phyloP scores from a whole-genome alignment of 306 rosid genomes.

The Vigna reflexopilosa region DNA sequence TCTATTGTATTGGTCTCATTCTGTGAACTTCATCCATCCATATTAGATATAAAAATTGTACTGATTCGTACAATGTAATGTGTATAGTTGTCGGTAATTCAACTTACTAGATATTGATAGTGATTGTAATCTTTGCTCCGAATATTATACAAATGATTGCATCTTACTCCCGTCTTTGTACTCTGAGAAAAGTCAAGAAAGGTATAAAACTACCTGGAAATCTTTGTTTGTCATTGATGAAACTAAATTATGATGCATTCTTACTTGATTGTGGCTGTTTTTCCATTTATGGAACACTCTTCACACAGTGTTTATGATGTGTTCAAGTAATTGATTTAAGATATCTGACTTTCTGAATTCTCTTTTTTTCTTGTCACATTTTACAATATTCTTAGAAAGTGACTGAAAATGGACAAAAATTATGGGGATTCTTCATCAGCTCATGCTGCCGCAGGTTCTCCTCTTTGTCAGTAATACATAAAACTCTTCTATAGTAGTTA shows the following conservation, averaged over 20 bases:
- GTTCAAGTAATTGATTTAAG: slow-evolving; percentile 10
- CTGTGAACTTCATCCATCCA: slow-evolving; percentile 6
- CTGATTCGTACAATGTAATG: slow-evolving; percentile 9
- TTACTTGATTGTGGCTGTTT: slow-evolving; percentile 32
- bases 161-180: background rate
- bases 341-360: slow-evolving; percentile 12
- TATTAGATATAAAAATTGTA: slow-evolving; percentile 8
- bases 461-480: slow-evolving; percentile 28
- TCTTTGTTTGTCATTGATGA: background rate
- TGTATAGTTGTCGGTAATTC: slow-evolving; percentile 1
- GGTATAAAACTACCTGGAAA: slow-evolving; percentile 17
- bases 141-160: slow-evolving; percentile 15
- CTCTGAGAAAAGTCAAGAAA: slow-evolving; percentile 20
- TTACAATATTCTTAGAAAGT: slow-evolving; percentile 46
- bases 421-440: slow-evolving; percentile 52
- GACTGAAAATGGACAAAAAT: slow-evolving; percentile 63
- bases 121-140: background rate
- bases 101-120: background rate
- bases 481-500: background rate
- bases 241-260: slow-evolving; percentile 19
- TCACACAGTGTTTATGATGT: background rate
- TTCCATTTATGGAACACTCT: slow-evolving; percentile 6
- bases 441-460: slow-evolving; percentile 57
- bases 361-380: slow-evolving; percentile 21
- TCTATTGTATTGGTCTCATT: background rate